Base-by-base conservation (phyloP, 139 green algal species). In the Parachlorella kessleri region DNA sequence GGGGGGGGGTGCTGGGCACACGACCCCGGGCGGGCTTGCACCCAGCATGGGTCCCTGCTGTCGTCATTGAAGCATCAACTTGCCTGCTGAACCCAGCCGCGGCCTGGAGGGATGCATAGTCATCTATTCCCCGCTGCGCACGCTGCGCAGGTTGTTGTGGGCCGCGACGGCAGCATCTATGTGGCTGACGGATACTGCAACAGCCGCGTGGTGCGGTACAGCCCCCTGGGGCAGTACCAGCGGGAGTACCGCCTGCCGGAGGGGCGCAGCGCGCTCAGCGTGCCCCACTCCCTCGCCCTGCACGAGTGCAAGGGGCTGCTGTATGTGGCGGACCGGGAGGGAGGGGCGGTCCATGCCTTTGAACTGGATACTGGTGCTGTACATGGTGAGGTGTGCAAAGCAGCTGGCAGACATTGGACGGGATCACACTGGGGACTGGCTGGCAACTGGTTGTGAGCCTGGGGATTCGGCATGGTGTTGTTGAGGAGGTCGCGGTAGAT, bases 171-270 rank as follows among this genome's bases (percentile, higher is more conserved):
- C 40, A 84, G 66, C 24, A 83, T 98, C 73, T 89, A 89, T 39
- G 88, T 98, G 1, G 81, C 88, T 5, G 95, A 98, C 70, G 94
- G 94, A 28, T 93, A 93, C 80, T 91, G 88, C 77, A 88, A 87
- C 42, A 39, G 40, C 26, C 75, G 88, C 4, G 79, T 93, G 40
- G 78, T 79, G 36, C 35, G 75, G 66, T 85, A 83, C 68, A 54
- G 35, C 5, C 24, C 82, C 0, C 9, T 85, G 1, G 93, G 91
- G 9, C 72, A 65, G 0, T 91, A 73, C 37, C 21, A 86, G 8
- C 48, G 48, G 0, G 70, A 86, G 23, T 88, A 81, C 66, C 23
- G 2, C 23, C 69, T 83, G 66, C 48, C 75, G 23, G 48, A 59
- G 33, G 69, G 73, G 64, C 73, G 73, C 18, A 7, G 39, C 39